Conservation (phyloP, 257 asterid genomes). For the Solanum piurae region DNA sequence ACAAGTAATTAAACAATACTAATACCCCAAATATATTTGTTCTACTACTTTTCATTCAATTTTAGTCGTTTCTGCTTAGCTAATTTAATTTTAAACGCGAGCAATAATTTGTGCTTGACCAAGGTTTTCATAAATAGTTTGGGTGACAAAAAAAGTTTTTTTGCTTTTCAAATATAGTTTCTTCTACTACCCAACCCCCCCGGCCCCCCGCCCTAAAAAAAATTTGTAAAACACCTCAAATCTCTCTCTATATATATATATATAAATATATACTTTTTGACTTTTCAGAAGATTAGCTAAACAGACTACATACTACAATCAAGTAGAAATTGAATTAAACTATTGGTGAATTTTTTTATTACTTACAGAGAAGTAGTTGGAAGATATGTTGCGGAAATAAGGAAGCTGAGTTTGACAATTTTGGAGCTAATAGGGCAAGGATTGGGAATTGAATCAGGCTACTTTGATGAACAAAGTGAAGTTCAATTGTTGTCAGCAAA, state of each 20-base stretch:
- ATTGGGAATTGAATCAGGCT: constrained; percentile 14
- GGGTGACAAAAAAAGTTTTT: too few species aligned
- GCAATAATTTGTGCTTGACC: too few species aligned
- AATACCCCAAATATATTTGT: neutral
- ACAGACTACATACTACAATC: neutral
- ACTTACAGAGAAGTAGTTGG: constrained; percentile 19
- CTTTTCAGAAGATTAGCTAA: neutral
- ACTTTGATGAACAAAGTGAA: constrained; percentile 8
- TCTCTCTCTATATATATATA: neutral
- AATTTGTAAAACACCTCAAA: neutral
- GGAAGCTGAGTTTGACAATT: constrained; percentile 7
- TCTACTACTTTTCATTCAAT: too few species aligned
- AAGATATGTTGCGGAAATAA: constrained; percentile 6
- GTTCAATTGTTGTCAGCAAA: constrained; percentile 15
- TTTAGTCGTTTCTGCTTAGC: too few species aligned
- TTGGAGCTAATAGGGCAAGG: constrained; percentile 20
- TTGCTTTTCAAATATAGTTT: too few species aligned
- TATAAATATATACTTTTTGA: neutral
- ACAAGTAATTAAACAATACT: neutral
- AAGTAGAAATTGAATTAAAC: neutral
- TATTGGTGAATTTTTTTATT: too few species aligned
- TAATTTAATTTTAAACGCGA: too few species aligned
- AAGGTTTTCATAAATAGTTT: too few species aligned
- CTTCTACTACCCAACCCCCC: too few species aligned
- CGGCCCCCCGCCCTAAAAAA: fast-evolving